Conservation (phyloP, 495 filamentous ascomycete genomes). For the Lentithecium fluviatile region DNA sequence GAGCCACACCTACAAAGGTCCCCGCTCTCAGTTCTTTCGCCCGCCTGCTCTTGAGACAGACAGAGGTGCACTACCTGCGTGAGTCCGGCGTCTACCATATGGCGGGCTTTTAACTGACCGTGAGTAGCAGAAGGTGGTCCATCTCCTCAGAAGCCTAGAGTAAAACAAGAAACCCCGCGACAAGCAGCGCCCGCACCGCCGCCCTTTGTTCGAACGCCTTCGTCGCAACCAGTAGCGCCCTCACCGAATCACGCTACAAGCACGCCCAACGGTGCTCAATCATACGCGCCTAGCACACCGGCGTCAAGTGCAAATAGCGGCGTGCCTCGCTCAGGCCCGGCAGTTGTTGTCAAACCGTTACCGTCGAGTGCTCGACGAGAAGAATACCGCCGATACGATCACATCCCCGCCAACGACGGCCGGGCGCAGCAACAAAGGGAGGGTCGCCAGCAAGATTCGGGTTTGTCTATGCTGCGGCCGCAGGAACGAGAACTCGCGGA, state of each 20-base stretch:
- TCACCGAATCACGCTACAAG: neutral
- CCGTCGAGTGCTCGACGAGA: slow-evolving; percentile 9
- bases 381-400: slow-evolving; percentile 12
- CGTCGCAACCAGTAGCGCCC: neutral
- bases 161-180: neutral
- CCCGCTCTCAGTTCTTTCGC: slow-evolving; percentile 56
- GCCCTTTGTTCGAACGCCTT: neutral
- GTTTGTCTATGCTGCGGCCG: slow-evolving; percentile 32
- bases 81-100: slow-evolving; percentile 28
- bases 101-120: neutral
- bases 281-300: neutral
- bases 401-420: slow-evolving; percentile 5
- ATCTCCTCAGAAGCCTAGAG: neutral
- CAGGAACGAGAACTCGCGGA: slow-evolving; percentile 24
- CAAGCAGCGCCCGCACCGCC: neutral
- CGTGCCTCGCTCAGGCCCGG: slow-evolving; percentile 7
- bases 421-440: slow-evolving; percentile 40
- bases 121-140: neutral
- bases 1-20: slow-evolving; percentile 25
- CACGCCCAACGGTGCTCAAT: neutral
- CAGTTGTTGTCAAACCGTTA: slow-evolving; percentile 11
- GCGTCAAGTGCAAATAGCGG: neutral
- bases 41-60: slow-evolving; percentile 57
- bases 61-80: slow-evolving; percentile 57
- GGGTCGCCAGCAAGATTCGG: slow-evolving; percentile 39